phyloP scores from a whole-genome alignment of 2,329 filamentous ascomycete genomes.

The Cladorrhinum sp. region DNA sequence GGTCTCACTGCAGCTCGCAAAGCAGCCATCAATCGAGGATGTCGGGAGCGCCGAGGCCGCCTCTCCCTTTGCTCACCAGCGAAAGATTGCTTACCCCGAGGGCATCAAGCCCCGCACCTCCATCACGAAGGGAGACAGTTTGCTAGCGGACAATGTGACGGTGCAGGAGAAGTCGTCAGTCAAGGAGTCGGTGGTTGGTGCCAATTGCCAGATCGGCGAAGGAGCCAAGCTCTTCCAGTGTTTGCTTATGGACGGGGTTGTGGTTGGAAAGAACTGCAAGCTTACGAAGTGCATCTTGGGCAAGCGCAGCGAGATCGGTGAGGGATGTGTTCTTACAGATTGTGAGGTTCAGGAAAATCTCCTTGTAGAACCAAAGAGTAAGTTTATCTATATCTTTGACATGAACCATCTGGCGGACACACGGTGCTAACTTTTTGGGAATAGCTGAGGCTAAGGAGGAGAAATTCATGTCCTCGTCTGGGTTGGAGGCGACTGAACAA shows the following conservation, averaged over 20 bases:
- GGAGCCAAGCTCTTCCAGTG: conserved; percentile 87
- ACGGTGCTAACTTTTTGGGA: too few relatives aligned
- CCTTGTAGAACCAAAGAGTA: conserved; percentile 75
- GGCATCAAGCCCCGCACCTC: conserved; percentile 78
- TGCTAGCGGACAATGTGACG: conserved; percentile 84
- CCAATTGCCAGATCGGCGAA: conserved; percentile 79
- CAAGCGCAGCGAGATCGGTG: conserved; percentile 76
- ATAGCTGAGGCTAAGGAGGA: conserved; percentile 65
- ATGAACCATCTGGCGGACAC: too few relatives aligned
- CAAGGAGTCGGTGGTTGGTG: conserved; percentile 85
- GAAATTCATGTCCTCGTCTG: conserved; percentile 66
- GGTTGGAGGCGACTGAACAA: conserved; percentile 61
- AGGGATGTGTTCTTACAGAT: conserved; percentile 74
- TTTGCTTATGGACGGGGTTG: conserved; percentile 87
- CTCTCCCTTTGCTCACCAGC: conserved; percentile 72
- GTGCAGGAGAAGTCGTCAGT: conserved; percentile 88
- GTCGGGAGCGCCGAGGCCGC: conserved; percentile 51
- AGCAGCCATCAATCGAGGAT: conserved; percentile 70
- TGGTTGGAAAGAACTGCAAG: conserved; percentile 79
- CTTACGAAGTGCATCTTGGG: conserved; percentile 87
- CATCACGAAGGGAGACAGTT: conserved; percentile 75
- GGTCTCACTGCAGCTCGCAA: conserved; percentile 82
- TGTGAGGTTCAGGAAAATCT: conserved; percentile 92
- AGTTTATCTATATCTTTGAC: too few relatives aligned
- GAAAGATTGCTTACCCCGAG: conserved; percentile 80